Evolutionary conservation across 2,329 filamentous ascomycete genomes (phyloP), one percentile per base, ranked within the genome.

Genomic region (Alternaria gansuensis): DNA sequence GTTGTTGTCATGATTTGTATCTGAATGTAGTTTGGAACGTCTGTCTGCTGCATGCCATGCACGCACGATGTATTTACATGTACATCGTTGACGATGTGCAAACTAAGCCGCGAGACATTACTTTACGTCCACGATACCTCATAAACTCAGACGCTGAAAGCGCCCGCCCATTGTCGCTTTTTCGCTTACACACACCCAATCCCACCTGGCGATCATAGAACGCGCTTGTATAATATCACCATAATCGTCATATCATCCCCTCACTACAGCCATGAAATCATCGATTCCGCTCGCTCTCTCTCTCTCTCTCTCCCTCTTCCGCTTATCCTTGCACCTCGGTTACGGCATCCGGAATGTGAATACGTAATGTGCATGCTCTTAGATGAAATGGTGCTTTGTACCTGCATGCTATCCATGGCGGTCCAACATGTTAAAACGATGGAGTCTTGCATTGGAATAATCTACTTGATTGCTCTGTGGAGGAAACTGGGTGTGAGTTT

Each of bases 151-250:
- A 17, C 26, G 26, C 26, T 28, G 26, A 28, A 33, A 33, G 37
- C 37, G 37, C 37, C 37, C 21, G 5, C 24, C 26, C 37, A 17
- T 17, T 17, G 21, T 39, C 17, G 17, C 17, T 23, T 31, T 40
- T 21, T 40, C 21, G 37, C 37, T 40, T 40, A 40, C 21, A 11
- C 8, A 5, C 8, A 28, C 26, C 21, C 29, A 13, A 36, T 36
- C 31, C 17, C 45, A 53, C 24, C 29, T 17, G 40, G 31, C 51
- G 31, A 36, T 45, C 51, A 44, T 53, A 53, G 13, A 53, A 53
- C 24, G 37, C 37, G 37, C 37, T 40, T 17, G 37, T 40, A 40
- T 40, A 40, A 14, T 13, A 40, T 40, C 21, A 21, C 5, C 37
- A 40, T 40, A 40, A 14, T 14, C 17, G 17, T 17, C 17, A 17